Evolutionary conservation across 345 rosid species (phyloP), one percentile per base, ranked within the genome.

Genomic region (Salix suchowensis): DNA sequence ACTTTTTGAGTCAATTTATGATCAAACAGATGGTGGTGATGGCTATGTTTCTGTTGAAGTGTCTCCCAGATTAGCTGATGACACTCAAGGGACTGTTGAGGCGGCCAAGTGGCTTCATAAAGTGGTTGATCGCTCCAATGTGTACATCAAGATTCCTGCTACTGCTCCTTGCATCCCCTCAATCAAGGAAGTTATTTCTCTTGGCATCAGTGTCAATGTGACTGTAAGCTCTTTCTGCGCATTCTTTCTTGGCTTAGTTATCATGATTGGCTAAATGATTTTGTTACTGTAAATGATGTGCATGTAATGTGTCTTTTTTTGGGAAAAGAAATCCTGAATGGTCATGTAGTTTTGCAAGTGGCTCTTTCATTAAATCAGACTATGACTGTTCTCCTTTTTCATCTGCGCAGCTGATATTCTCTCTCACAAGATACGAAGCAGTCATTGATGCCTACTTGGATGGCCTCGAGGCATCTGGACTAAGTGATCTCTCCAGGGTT

Each of bases 1-100:
- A 76, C 97, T 96, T 65, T 96, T 96, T 85, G 99, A 96, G 91
- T 71, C 91, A 55, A 91, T 96, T 67, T 96, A 96, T 79, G 95
- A 93, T 79, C 84, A 92, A 80, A 96, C 99, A 34, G 94, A 92
- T 77, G 97, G 88, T 71, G 97, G 83, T 14, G 99, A 96, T 84
- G 99, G 99, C 66, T 93, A 96, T 78, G 98, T 96, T 76, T 93
- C 98, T 21, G 99, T 96, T 16, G 97, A 96, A 89, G 99, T 96
- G 80, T 96, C 98, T 67, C 99, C 98, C 30, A 86, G 89, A 74
- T 97, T 96, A 71, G 98, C 99, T 44, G 94, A 94, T 77, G 98
- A 96, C 71, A 91, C 98, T 55, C 32, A 85, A 1, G 98, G 94
- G 44, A 96, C 99, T 60, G 89, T 92, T 74, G 98, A 88, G 82